Conservation (phyloP, 495 filamentous ascomycete genomes). For the Penicillium angulare region DNA sequence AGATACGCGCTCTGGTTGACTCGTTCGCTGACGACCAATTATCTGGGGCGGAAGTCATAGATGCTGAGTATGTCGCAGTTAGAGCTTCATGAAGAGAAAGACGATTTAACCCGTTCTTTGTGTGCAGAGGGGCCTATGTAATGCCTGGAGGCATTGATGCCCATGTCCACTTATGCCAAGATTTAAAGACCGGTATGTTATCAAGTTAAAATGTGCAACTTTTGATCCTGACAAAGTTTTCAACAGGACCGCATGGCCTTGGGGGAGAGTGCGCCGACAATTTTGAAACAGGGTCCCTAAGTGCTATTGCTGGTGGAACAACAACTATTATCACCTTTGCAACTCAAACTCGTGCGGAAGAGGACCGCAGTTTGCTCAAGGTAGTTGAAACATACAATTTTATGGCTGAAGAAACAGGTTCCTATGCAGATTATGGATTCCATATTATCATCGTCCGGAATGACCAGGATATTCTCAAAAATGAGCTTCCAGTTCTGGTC, state of each 20-base stretch:
- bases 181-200: slow-evolving; percentile 10
- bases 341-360: slow-evolving; percentile 13
- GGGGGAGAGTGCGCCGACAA: slow-evolving; percentile 15
- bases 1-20: slow-evolving; percentile 9
- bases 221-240: no score
- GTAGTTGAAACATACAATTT: slow-evolving; percentile 9
- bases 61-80: slow-evolving; percentile 9
- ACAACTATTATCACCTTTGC: slow-evolving; percentile 59
- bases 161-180: slow-evolving; percentile 36
- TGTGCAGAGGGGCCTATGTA: slow-evolving; percentile 17
- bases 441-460: slow-evolving; percentile 16
- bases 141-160: slow-evolving; percentile 41
- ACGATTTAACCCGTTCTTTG: no score
- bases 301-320: slow-evolving; percentile 56
- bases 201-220: no score
- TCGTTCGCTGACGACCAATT: slow-evolving; percentile 6
- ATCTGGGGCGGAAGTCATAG: slow-evolving; percentile 8
- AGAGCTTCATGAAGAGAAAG: neutral
- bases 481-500: slow-evolving; percentile 11
- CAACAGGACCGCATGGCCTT: slow-evolving; percentile 10
- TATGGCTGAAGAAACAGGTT: slow-evolving; percentile 6
- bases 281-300: slow-evolving; percentile 31
- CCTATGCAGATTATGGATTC: slow-evolving; percentile 14
- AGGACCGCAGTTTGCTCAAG: slow-evolving; percentile 2
- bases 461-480: slow-evolving; percentile 7